These are phyloP conservation scores for Diospyros lotus DNA, from an alignment of 148 eudicot species.

Conservation along the genomic window DNA sequence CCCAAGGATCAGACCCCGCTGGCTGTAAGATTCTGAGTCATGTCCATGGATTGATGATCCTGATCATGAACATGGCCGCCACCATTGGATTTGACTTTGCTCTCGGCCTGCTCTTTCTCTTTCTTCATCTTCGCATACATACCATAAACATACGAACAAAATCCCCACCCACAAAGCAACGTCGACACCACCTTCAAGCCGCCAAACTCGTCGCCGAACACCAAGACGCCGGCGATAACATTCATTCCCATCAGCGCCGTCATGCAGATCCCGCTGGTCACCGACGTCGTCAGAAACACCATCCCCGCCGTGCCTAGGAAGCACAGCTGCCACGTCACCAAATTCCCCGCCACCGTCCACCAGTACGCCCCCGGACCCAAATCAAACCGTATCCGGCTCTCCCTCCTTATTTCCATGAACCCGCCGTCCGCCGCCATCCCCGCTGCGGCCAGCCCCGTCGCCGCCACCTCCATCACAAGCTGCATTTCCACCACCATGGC, in stretches of 20 bases:
- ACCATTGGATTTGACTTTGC: conserved; percentile 5
- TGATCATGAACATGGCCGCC: not conserved
- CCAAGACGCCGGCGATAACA: conserved; percentile 57
- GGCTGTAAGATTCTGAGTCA: too few species aligned
- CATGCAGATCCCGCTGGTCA: conserved; percentile 74
- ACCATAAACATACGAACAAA: conserved; percentile 77
- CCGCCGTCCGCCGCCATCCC: conserved; percentile 70
- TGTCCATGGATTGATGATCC: too few species aligned
- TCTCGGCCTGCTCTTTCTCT: not conserved
- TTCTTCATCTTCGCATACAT: conserved; percentile 45
- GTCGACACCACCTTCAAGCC: conserved; percentile 61
- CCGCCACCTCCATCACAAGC: conserved; percentile 57
- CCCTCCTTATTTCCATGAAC: conserved; percentile 47
- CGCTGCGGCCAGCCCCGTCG: conserved; percentile 51
- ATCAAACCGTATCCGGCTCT: conserved; percentile 35
- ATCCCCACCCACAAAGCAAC: conserved; percentile 67
- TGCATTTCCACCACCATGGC: conserved; percentile 88
- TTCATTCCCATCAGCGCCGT: conserved; percentile 56
- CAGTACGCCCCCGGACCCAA: conserved; percentile 45
- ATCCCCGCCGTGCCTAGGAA: conserved; percentile 91
- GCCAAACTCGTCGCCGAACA: conserved; percentile 60
- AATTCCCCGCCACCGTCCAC: conserved; percentile 29
- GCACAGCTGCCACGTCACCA: conserved; percentile 68
- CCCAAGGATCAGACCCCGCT: too few species aligned
- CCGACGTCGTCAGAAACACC: conserved; percentile 69